A percentile compares a stretch with the other conserved stretches of the same genome.
phyloP scores from a whole-genome alignment of 2,329 filamentous ascomycete species.

The Curvularia lunata region DNA sequence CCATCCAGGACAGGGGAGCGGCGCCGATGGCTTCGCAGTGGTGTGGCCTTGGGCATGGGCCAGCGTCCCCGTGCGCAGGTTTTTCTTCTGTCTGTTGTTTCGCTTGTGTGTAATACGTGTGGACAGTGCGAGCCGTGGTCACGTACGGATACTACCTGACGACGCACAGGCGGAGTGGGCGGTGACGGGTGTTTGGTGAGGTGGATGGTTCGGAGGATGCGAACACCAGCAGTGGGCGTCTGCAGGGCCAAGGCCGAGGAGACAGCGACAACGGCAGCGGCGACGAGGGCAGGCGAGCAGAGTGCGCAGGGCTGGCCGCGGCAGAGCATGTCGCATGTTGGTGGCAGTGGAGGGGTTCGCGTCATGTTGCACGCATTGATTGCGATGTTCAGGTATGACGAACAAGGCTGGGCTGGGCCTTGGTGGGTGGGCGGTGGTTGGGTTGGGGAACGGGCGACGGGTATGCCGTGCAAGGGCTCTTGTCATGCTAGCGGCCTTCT shows the following conservation, averaged over 20 bases:
- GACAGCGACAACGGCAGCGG: too few species aligned
- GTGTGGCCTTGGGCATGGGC: neutral
- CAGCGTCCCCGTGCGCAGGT: too few species aligned
- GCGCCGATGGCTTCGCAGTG: neutral
- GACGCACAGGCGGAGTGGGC: too few species aligned
- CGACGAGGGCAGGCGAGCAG: conserved; percentile 8
- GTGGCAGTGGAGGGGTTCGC: conserved; percentile 8
- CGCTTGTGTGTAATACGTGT: too few species aligned
- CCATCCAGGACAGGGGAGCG: neutral
- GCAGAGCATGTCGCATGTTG: conserved; percentile 1
- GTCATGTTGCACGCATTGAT: conserved; percentile 25
- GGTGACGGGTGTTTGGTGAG: conserved; percentile 30
- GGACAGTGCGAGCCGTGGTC: too few species aligned
- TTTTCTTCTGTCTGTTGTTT: too few species aligned
- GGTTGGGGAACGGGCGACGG: conserved; percentile 18
- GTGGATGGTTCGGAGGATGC: conserved; percentile 33
- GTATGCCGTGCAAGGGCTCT: conserved; percentile 9
- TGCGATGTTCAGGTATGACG: conserved; percentile 5
- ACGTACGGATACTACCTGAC: too few species aligned
- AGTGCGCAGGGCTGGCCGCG: conserved; percentile 6
- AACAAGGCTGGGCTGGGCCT: neutral
- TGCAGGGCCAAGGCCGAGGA: too few species aligned
- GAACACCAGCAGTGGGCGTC: conserved; percentile 7
- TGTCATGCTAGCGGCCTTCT: conserved; percentile 24
- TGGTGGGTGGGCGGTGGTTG: neutral